These are phyloP conservation scores for Pyricularia pennisetigena DNA, from an alignment of 2,329 filamentous ascomycete species.

Conservation along the genomic window DNA sequence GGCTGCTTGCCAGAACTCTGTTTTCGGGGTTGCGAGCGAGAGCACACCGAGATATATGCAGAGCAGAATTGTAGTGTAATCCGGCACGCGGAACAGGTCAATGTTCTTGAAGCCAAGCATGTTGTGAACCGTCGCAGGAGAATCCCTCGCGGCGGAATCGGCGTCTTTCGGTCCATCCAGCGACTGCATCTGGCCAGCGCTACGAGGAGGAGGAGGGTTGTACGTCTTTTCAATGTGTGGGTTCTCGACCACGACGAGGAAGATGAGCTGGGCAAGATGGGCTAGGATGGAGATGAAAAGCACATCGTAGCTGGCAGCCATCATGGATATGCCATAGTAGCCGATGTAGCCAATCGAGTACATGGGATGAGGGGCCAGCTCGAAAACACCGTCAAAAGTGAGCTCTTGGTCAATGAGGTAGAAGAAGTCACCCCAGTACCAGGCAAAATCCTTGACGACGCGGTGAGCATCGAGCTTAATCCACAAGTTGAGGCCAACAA, in stretches of 20 bases:
- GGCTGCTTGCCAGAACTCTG: slow-evolving; percentile 61
- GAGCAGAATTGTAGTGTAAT: slow-evolving; percentile 70
- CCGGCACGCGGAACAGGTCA: slow-evolving; percentile 80
- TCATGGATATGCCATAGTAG: slow-evolving; percentile 96
- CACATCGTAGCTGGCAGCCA: slow-evolving; percentile 96
- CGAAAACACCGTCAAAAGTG: slow-evolving; percentile 97
- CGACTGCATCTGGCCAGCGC: slow-evolving; percentile 7
- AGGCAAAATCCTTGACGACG: slow-evolving; percentile 97
- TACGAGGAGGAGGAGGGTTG: slow-evolving; percentile 73
- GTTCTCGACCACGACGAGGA: slow-evolving; percentile 85
- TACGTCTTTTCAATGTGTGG: slow-evolving; percentile 98
- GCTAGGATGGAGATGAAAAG: slow-evolving; percentile 94
- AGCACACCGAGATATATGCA: slow-evolving; percentile 66
- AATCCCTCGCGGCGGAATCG: slow-evolving; percentile 17
- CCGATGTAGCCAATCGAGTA: slow-evolving; percentile 97
- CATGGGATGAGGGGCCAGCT: slow-evolving; percentile 98
- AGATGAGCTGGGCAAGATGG: slow-evolving; percentile 88
- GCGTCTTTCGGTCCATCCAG: not conserved
- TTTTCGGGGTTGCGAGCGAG: slow-evolving; percentile 68
- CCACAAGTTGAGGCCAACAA: slow-evolving; percentile 94
- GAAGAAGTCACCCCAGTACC: slow-evolving; percentile 99
- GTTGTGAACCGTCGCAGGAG: slow-evolving; percentile 66
- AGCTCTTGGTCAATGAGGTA: slow-evolving; percentile 96
- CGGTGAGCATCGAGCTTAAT: slow-evolving; percentile 96
- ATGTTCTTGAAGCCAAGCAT: slow-evolving; percentile 75